A percentile compares a stretch with the other conserved stretches of the same genome.
phyloP scores from a whole-genome alignment of 73 alveolate genomes.

The Halteria grandinella region DNA sequence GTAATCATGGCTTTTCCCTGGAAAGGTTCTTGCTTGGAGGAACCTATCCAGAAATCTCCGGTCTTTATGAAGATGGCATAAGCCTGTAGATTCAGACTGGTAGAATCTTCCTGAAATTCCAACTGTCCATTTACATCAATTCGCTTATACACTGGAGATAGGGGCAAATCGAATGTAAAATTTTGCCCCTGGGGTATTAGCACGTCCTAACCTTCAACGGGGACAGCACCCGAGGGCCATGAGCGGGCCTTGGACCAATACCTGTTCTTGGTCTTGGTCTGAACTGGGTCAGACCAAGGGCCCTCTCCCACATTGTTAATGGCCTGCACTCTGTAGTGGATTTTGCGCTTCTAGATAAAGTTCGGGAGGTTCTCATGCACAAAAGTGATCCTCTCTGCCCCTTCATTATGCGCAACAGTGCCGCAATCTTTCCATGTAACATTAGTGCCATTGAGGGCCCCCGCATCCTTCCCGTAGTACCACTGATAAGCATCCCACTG shows the following conservation, averaged over 20 bases:
- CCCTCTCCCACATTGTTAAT: too few relatives aligned
- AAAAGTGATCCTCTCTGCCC: too few relatives aligned
- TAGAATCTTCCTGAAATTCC: constrained; percentile 6
- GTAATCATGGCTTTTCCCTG: constrained; percentile 67
- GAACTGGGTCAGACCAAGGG: too few relatives aligned
- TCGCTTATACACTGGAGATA: neutral
- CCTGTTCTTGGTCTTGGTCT: too few relatives aligned
- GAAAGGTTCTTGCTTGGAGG: constrained; percentile 57
- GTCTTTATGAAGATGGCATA: constrained; percentile 52
- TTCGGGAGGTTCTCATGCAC: too few relatives aligned
- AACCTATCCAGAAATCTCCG: constrained; percentile 68
- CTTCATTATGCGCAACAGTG: too few relatives aligned
- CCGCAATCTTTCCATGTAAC: too few relatives aligned
- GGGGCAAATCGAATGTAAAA: constrained; percentile 31
- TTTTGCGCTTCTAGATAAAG: too few relatives aligned
- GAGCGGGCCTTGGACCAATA: constrained; percentile 42
- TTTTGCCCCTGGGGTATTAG: constrained; percentile 33
- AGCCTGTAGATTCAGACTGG: constrained; percentile 29
- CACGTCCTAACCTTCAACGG: constrained; percentile 2
- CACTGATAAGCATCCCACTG: too few relatives aligned
- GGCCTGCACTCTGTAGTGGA: too few relatives aligned
- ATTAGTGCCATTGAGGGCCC: too few relatives aligned
- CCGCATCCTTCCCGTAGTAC: too few relatives aligned
- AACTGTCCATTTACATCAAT: constrained; percentile 21
- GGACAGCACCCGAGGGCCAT: constrained; percentile 23